Evolutionary conservation across 2,329 filamentous ascomycete genomes (phyloP), one percentile per base, ranked within the genome.

Genomic region (Domatiomyces catenatus): DNA sequence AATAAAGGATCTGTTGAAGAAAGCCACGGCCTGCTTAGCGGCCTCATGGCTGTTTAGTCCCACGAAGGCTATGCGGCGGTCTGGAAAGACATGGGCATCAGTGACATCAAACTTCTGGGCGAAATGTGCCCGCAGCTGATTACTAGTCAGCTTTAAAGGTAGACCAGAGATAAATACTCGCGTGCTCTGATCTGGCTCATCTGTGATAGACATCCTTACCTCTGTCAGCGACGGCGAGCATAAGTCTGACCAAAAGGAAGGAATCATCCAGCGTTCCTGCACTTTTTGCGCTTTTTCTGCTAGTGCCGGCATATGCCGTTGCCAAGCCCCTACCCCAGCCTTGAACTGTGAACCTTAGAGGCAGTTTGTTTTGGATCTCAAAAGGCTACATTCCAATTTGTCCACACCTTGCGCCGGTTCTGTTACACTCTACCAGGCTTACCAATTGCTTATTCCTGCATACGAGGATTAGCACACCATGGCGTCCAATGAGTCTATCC

Each of bases 1-100:
- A 61, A 98, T 87, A 69, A 88, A 98, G 56, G 89, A 83, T 65
- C 80, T 86, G 73, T 98, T 89, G 75, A 95, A 95, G 72, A 94
- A 94, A 67, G 86, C 89, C 65, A 93, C 84, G 44, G 92, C 90
- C 63, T 81, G 79, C 51, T 78, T 73, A 51, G 92, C 92, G 64
- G 86, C 83, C 55, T 90, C 80, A 12, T 84, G 72, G 48, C 79
- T 85, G 69, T 86, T 89, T 74, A 90, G 96, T 56, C 92, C 92
- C 53, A 98, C 80, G 75, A 94, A 98, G 60, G 89, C 92, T 67
- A 98, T 95, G 59, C 89, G 80, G 61, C 92, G 80, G 62, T 88
- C 81, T 5, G 86, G 79, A 63, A 96, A 86, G 64, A 95, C 78
- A 75, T 94, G 94, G 61, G 88, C 79, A 70, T 98, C 92, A 49